phyloP scores from a whole-genome alignment of 2,329 filamentous ascomycete species.

The Stagonosporopsis vannaccii region DNA sequence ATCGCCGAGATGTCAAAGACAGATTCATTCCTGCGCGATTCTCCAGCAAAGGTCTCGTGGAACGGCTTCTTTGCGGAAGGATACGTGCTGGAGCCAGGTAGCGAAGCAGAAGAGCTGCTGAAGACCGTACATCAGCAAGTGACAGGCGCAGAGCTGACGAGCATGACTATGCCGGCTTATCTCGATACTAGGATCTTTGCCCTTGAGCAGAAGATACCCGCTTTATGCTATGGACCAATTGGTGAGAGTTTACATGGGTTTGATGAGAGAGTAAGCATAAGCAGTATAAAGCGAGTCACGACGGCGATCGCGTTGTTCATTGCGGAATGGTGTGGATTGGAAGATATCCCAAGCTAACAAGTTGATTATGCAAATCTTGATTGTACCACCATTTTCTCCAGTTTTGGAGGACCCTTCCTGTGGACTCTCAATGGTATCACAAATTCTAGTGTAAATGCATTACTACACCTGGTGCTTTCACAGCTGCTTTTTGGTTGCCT shows the following conservation, averaged over 20 bases:
- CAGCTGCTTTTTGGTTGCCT: no score
- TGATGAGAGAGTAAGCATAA: slow-evolving; percentile 28
- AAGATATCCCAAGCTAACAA: slow-evolving; percentile 8
- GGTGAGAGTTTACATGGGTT: slow-evolving; percentile 26
- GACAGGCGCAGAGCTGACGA: slow-evolving; percentile 18
- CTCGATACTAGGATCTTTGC: slow-evolving; percentile 27
- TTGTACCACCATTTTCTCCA: no score
- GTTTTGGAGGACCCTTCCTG: neutral
- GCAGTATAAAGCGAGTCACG: slow-evolving; percentile 28
- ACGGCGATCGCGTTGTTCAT: slow-evolving; percentile 29
- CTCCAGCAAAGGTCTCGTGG: slow-evolving; percentile 27
- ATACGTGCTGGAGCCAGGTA: slow-evolving; percentile 27
- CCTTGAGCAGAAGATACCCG: slow-evolving; percentile 31
- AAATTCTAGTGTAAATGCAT: no score
- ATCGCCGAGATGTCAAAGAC: slow-evolving; percentile 16
- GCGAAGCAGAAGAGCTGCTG: slow-evolving; percentile 25
- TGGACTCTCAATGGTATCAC: no score
- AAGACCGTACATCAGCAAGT: slow-evolving; percentile 23
- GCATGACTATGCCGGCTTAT: slow-evolving; percentile 27
- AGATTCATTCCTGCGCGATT: slow-evolving; percentile 22
- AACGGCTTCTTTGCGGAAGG: slow-evolving; percentile 35
- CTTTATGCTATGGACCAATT: slow-evolving; percentile 29
- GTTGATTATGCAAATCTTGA: no score
- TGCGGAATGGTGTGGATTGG: slow-evolving; percentile 30
- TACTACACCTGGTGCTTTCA: no score